Percentiles rank a stretch among this genome's conserved stretches.
Evolutionary conservation across 495 filamentous ascomycete genomes (phyloP).

Genomic region (Paragyromitra xinjiangensis): DNA sequence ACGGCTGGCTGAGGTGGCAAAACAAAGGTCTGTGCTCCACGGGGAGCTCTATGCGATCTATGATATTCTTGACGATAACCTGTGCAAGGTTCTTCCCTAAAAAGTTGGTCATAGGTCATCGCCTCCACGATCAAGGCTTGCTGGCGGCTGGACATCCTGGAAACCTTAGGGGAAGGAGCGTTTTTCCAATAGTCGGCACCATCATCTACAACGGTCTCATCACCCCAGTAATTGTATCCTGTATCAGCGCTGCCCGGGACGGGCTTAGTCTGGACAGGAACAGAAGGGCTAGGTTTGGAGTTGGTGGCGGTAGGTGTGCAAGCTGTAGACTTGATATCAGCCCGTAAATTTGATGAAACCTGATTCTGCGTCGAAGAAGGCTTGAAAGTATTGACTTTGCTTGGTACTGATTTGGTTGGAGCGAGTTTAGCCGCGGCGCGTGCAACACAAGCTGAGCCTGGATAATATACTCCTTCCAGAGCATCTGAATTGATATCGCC

Average conservation of each 20-base stretch:
- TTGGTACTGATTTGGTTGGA: not conserved
- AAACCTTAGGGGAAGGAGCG: not conserved
- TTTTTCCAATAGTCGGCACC: slow-evolving; percentile 20
- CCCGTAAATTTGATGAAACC: not conserved
- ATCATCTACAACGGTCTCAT: slow-evolving; percentile 4
- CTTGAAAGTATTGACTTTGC: not conserved
- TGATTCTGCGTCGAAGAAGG: not conserved
- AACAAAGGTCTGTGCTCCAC: not conserved
- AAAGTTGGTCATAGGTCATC: slow-evolving; percentile 15
- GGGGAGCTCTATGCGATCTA: not conserved
- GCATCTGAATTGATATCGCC: not conserved
- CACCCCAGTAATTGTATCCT: slow-evolving; percentile 36
- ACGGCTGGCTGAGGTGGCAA: slow-evolving; percentile 4
- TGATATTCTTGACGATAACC: not conserved
- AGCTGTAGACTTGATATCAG: not conserved
- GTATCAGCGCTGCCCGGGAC: not conserved
- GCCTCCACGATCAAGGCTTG: slow-evolving; percentile 18
- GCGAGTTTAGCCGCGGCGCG: not conserved
- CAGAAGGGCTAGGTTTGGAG: not conserved
- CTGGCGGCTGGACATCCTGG: slow-evolving; percentile 3
- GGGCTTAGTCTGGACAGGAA: not conserved
- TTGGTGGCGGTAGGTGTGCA: not conserved
- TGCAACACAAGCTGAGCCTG: not conserved
- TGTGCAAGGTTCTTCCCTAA: not conserved
- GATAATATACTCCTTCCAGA: not conserved